These are phyloP conservation scores for Trametes punicea DNA, from an alignment of 768 basidiomycete genomes.

Conservation along the genomic window DNA sequence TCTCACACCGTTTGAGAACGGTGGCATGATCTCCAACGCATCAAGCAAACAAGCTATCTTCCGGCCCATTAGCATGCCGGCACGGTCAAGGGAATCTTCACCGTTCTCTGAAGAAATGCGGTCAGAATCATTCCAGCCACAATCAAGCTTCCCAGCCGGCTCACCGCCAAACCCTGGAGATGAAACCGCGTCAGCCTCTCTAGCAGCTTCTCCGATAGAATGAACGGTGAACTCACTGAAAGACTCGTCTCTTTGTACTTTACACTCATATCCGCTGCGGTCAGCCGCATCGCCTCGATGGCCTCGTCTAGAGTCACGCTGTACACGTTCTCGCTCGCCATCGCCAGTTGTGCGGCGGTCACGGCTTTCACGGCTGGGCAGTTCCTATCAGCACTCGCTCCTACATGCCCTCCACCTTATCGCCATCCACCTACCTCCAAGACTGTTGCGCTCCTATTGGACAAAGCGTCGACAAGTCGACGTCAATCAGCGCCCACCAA, in stretches of 20 bases:
- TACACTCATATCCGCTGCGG: constrained; percentile 91
- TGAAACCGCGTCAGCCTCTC: not conserved
- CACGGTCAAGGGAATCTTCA: constrained; percentile 81
- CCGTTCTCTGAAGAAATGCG: constrained; percentile 48
- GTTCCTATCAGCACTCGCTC: not conserved
- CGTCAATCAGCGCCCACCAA: not conserved
- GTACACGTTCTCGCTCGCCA: constrained; percentile 87
- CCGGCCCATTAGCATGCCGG: constrained; percentile 62
- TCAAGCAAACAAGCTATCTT: not conserved
- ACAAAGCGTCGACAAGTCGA: not conserved
- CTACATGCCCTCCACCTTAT: not conserved
- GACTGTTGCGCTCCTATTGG: constrained; percentile 73
- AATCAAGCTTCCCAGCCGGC: constrained; percentile 26
- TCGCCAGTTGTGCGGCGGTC: constrained; percentile 90
- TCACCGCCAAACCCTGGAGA: constrained; percentile 55
- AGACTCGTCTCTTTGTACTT: constrained; percentile 96
- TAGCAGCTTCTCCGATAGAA: not conserved
- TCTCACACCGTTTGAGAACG: too few species aligned
- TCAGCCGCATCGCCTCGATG: constrained; percentile 91
- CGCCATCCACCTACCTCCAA: constrained; percentile 57
- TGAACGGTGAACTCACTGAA: constrained; percentile 50
- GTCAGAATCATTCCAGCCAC: constrained; percentile 3
- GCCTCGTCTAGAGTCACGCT: constrained; percentile 90
- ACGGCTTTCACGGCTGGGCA: constrained; percentile 81
- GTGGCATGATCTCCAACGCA: too few species aligned